Percentiles rank a stretch among this genome's conserved stretches.
Evolutionary conservation across 345 rosid species (phyloP).

Genomic region (Arabis hirsuta): DNA sequence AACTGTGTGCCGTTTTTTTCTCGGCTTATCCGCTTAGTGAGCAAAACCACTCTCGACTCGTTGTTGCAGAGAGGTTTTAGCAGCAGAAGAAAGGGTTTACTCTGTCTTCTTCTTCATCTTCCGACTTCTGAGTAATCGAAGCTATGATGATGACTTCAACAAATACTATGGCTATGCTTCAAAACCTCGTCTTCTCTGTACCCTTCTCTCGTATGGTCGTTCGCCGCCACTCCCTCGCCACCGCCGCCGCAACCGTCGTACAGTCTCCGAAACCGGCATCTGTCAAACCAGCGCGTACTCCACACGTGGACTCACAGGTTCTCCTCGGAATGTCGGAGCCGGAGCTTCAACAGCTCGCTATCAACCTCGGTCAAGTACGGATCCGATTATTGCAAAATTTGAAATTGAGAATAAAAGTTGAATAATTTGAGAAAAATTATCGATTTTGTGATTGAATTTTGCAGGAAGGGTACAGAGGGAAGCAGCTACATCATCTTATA

Average conservation of each 20-base stretch:
- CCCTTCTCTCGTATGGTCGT: slow-evolving; percentile 59
- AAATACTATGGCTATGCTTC: slow-evolving; percentile 63
- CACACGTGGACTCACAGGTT: slow-evolving; percentile 62
- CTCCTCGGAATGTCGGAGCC: slow-evolving; percentile 93
- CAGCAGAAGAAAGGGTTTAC: slow-evolving; percentile 42
- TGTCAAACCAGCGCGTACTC: slow-evolving; percentile 46
- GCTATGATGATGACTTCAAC: slow-evolving; percentile 46
- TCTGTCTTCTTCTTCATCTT: background rate
- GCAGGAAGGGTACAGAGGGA: slow-evolving; percentile 89
- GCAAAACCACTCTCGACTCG: slow-evolving; percentile 17
- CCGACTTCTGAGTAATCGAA: slow-evolving; percentile 24
- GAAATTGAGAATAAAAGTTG: background rate
- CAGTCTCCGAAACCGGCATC: slow-evolving; percentile 46
- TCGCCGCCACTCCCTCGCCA: slow-evolving; percentile 48
- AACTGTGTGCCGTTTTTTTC: slow-evolving; percentile 31
- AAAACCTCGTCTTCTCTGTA: slow-evolving; percentile 54
- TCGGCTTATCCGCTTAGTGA: slow-evolving; percentile 37
- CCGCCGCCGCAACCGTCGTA: slow-evolving; percentile 35
- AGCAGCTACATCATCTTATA: slow-evolving; percentile 85
- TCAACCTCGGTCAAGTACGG: slow-evolving; percentile 78
- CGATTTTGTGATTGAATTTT: background rate
- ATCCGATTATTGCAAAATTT: background rate
- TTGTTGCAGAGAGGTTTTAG: slow-evolving; percentile 47
- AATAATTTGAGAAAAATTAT: background rate
- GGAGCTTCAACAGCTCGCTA: slow-evolving; percentile 84